phyloP scores from a whole-genome alignment of 371 early-diverging fungal genomes.

The Saksenaea vasiformis region DNA sequence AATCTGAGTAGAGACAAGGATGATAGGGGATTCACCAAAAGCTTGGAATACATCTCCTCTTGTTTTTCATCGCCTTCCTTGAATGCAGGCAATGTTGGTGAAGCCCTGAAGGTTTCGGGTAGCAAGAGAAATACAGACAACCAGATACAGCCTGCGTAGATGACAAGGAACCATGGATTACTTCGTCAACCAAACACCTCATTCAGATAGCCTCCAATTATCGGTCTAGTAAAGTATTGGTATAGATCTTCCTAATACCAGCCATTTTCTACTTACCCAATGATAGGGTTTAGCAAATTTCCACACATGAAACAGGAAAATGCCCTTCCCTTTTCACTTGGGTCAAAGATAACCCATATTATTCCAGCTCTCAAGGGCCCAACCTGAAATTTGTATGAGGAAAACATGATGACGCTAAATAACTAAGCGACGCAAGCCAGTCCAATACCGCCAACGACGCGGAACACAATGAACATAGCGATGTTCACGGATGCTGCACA shows the following conservation, averaged over 20 bases:
- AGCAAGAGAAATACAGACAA: too few relatives aligned
- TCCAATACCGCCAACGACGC: constrained; percentile 12
- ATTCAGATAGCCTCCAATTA: too few relatives aligned
- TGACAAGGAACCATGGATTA: too few relatives aligned
- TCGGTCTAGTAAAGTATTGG: too few relatives aligned
- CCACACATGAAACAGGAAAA: constrained; percentile 40
- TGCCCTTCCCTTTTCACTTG: constrained; percentile 40
- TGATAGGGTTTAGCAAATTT: constrained; percentile 27
- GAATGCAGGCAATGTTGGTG: background rate
- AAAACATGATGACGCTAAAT: background rate
- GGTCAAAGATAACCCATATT: constrained; percentile 42
- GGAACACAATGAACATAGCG: constrained; percentile 5
- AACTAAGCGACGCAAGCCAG: constrained; percentile 16
- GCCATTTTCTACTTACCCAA: too few relatives aligned
- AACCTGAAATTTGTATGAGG: constrained; percentile 17
- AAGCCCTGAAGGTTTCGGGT: background rate
- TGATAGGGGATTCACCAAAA: constrained; percentile 30
- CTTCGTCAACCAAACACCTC: too few relatives aligned
- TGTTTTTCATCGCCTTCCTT: background rate
- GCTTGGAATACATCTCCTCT: background rate
- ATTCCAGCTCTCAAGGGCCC: constrained; percentile 50
- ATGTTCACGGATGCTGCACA: constrained; percentile 13
- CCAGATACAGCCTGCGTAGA: too few relatives aligned
- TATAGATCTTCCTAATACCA: too few relatives aligned
- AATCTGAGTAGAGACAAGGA: constrained; percentile 29